phyloP scores from a whole-genome alignment of 768 basidiomycete genomes.

The Hygrophoropsis aurantiaca region DNA sequence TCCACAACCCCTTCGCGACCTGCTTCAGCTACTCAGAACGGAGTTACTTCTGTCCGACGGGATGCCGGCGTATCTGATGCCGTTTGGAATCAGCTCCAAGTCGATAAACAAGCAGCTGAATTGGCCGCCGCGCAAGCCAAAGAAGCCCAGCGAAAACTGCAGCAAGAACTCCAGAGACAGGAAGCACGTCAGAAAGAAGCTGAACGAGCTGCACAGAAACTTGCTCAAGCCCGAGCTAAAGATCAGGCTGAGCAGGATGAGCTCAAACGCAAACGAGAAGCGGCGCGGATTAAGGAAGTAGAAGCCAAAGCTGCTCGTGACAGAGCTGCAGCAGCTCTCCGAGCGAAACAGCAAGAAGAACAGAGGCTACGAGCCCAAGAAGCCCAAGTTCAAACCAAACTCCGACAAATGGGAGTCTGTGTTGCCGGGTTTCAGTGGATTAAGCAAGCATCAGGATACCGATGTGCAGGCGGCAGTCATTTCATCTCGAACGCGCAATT shows the following conservation, averaged over 20 bases:
- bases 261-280: constrained; percentile 24
- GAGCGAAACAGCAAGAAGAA: constrained; percentile 39
- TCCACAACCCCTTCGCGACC: not conserved
- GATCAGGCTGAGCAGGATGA: constrained; percentile 21
- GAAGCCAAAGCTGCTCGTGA: constrained; percentile 22
- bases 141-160: constrained; percentile 15
- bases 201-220: constrained; percentile 14
- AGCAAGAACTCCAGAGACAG: constrained; percentile 15
- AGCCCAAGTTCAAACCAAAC: constrained; percentile 35
- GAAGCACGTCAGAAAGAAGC: constrained; percentile 12
- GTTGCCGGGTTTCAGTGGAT: constrained; percentile 46
- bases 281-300: constrained; percentile 27
- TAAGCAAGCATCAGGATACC: constrained; percentile 37
- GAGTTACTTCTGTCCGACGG: constrained; percentile 25
- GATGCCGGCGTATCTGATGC: constrained; percentile 55
- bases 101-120: constrained; percentile 27
- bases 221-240: constrained; percentile 19
- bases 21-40: not conserved
- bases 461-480: constrained; percentile 48
- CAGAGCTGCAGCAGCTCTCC: constrained; percentile 25
- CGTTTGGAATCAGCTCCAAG: constrained; percentile 51
- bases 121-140: constrained; percentile 15
- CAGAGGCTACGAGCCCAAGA: constrained; percentile 22
- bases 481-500: constrained; percentile 34
- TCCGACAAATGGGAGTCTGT: constrained; percentile 52